Evolutionary conservation across 2,329 filamentous ascomycete species (phyloP).

Genomic region (Fusarium sp.): DNA sequence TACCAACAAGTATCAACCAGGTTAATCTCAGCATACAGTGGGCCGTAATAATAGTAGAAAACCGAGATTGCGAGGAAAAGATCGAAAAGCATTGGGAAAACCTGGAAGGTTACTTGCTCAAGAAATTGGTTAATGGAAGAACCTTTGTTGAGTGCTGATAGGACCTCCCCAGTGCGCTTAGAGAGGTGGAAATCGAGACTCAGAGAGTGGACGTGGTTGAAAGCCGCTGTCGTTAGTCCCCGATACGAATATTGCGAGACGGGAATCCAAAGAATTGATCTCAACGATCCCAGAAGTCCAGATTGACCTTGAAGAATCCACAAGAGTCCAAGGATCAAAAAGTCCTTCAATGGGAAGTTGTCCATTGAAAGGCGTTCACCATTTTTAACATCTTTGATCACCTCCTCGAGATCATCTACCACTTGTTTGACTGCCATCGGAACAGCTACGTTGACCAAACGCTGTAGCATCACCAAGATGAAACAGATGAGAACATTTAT

Average conservation of each 20-base stretch:
- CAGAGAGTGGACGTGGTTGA: constrained; percentile 95
- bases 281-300: constrained; percentile 82
- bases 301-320: constrained; percentile 91
- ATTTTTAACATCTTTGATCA: constrained; percentile 58
- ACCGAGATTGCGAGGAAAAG: constrained; percentile 81
- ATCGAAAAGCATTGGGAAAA: constrained; percentile 94
- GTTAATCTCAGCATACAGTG: constrained; percentile 89
- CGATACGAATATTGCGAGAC: constrained; percentile 97
- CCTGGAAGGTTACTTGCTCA: constrained; percentile 95
- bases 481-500: constrained; percentile 85
- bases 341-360: constrained; percentile 49
- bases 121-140: constrained; percentile 96
- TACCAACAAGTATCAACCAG: constrained; percentile 94
- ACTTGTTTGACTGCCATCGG: constrained; percentile 83
- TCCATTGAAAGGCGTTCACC: constrained; percentile 47
- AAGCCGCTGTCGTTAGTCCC: constrained; percentile 91
- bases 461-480: constrained; percentile 79
- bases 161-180: constrained; percentile 94
- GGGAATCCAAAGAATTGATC: constrained; percentile 92
- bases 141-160: constrained; percentile 95
- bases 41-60: constrained; percentile 70
- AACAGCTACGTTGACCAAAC: constrained; percentile 86
- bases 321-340: constrained; percentile 64
- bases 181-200: constrained; percentile 96
- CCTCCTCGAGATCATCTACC: constrained; percentile 73